Base-by-base conservation (phyloP, 1,139 yeast genomes). In the Sugiyamaella xylanicola region DNA sequence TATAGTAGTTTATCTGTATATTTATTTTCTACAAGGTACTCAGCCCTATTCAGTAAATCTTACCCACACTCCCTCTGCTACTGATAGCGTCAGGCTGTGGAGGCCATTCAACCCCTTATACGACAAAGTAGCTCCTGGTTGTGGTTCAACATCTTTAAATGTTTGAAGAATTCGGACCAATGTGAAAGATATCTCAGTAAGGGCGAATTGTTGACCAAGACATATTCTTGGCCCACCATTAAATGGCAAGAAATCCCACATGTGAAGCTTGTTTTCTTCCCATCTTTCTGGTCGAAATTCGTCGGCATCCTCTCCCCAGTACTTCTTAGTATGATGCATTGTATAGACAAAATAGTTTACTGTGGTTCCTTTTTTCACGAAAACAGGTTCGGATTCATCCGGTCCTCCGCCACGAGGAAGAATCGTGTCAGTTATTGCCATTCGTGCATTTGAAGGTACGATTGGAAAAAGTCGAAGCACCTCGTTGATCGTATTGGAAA, bases 181-280 rank as follows among this genome's bases (percentile, higher is more conserved):
- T 8, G 77, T 75, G 59, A 79, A 81, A 2, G 79, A 72, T 2
- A 82, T 81, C 66, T 82, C 86, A 16, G 84, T 80, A 56, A 81
- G 74, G 0, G 84, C 85, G 68, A 78, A 80, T 65, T 80, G 85
- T 67, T 81, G 85, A 16, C 85, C 86, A 51, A 81, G 70, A 63
- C 86, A 82, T 55, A 81, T 81, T 56, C 86, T 72, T 29, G 86
- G 85, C 4, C 86, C 86, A 49, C 85, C 85, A 61, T 81, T 81
- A 71, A 80, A 81, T 4, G 84, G 84, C 25, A 81, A 65, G 65
- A 71, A 81, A 13, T 78, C 79, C 84, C 84, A 81, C 42, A 61
- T 62, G 56, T 57, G 68, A 16, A 55, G 40, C 35, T 48, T 48
- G 9, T 46, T 59, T 32, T 56, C 59, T 4, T 48, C 59, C 84